Evolutionary conservation across 768 basidiomycete genomes (phyloP).

Genomic region (Paxillus involutus): DNA sequence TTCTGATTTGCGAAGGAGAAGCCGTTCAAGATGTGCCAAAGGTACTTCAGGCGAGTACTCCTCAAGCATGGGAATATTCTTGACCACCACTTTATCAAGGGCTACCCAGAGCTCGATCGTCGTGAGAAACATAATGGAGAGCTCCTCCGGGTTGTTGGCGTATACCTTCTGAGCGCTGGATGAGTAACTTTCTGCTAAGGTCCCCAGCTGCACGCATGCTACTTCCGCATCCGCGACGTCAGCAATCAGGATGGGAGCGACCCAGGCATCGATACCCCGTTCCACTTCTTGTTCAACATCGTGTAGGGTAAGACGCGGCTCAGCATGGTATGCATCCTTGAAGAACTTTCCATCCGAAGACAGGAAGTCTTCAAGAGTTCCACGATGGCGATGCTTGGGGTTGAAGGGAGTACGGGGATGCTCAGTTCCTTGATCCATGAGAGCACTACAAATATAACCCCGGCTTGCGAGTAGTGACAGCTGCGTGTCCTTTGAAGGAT

Average conservation of each 20-base stretch:
- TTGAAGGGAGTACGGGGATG: neutral
- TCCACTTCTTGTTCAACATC: conserved; percentile 39
- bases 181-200: conserved; percentile 27
- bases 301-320: conserved; percentile 23
- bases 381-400: conserved; percentile 8
- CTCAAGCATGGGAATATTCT: too few species aligned
- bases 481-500: too few species aligned
- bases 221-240: conserved; percentile 15
- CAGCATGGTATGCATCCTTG: conserved; percentile 2
- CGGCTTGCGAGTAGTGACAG: conserved; percentile 32
- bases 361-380: conserved; percentile 17
- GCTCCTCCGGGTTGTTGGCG: conserved; percentile 32
- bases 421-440: neutral
- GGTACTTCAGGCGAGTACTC: too few species aligned
- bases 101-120: too few species aligned
- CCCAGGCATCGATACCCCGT: conserved; percentile 34
- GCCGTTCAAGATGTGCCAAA: too few species aligned
- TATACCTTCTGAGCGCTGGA: conserved; percentile 28
- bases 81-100: too few species aligned
- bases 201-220: conserved; percentile 27
- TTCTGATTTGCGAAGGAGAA: too few species aligned
- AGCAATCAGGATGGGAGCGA: conserved; percentile 10
- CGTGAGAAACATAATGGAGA: too few species aligned
- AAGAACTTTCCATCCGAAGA: conserved; percentile 13
- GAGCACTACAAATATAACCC: conserved; percentile 22